Evolutionary conservation across 2,329 filamentous ascomycete genomes (phyloP), one percentile per base, ranked within the genome.

Genomic region (Neoarthrinium moseri): DNA sequence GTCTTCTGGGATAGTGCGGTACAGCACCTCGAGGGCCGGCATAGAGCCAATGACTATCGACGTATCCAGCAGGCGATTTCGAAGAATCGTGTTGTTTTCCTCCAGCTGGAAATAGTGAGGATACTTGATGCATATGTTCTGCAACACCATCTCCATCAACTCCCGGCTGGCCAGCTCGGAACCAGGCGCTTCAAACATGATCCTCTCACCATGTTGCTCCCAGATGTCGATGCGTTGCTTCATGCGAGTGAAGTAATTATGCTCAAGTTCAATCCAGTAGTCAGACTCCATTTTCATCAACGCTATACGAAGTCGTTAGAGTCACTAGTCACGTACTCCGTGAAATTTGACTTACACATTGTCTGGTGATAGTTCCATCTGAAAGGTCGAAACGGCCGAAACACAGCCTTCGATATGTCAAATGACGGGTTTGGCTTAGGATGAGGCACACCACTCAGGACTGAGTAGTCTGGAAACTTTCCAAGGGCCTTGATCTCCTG

Each of bases 201-300:
- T 81, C 4, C 71, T 67, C 8, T 73, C 72, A 2, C 86, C 82
- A 52, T 92, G 74, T 47, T 83, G 69, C 10, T 68, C 69, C 58
- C 83, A 86, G 0, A 95, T 74, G 0, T 67, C 70, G 57, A 83
- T 77, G 15, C 90, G 85, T 60, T 91, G 81, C 5, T 74, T 73
- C 52, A 95, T 84, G 18, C 86, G 80, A 1, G 74, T 57, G 36
- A 67, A 69, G 61, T 95, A 95, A 3, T 80, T 87, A 40, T 73
- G 84, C 54, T 94, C 89, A 2, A 95, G 75, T 66, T 95, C 90
- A n/a, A 95, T 72, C 90, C 90, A 95, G 80, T 86, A 95, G 60
- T 95, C 84, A 0, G 83, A 71, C 51, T 95, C 87, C 64, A 94
- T 70, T 55, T 89, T 95, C 34, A 79, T 84, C 7, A 92, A 71